These are phyloP conservation scores for Eucalyptus decipiens DNA, from an alignment of 345 rosid genomes.

Conservation along the genomic window DNA sequence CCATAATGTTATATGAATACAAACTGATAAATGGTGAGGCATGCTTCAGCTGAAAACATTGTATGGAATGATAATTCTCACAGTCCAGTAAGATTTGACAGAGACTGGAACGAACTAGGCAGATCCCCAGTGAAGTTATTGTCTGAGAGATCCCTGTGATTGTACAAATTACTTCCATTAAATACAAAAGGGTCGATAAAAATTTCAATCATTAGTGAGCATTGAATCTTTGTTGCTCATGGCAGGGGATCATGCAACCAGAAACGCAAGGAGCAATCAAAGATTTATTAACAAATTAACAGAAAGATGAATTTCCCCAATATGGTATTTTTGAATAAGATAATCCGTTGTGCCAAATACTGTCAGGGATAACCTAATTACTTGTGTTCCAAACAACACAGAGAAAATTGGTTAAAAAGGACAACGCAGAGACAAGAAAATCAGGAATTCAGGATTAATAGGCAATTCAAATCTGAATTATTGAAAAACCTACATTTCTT, in stretches of 20 bases:
- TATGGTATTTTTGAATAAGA: not conserved
- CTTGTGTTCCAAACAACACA: not conserved
- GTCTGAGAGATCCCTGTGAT: slow-evolving; percentile 75
- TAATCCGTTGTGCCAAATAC: not conserved
- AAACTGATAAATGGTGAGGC: not conserved
- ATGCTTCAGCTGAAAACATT: not conserved
- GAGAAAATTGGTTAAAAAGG: not conserved
- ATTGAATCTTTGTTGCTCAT: not conserved
- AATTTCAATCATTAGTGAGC: not conserved
- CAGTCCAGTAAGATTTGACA: slow-evolving; percentile 61
- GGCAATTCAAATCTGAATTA: not conserved
- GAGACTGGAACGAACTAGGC: slow-evolving; percentile 69
- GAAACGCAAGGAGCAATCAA: not conserved
- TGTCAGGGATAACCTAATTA: not conserved
- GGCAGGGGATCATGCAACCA: not conserved
- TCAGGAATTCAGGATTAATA: not conserved
- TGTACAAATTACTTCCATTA: not conserved
- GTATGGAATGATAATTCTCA: slow-evolving; percentile 16
- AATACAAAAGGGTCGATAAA: not conserved
- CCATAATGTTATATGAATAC: not conserved
- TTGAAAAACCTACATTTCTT: slow-evolving; percentile 46
- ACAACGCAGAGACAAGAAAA: not conserved
- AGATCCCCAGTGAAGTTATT: slow-evolving; percentile 80
- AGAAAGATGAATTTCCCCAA: not conserved
- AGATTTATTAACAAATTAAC: not conserved